A percentile compares a stretch with the other conserved stretches of the same genome.
Evolutionary conservation across 225 moss, liverwort and hornwort species (phyloP).

Genomic region (Pleurozium schreberi): DNA sequence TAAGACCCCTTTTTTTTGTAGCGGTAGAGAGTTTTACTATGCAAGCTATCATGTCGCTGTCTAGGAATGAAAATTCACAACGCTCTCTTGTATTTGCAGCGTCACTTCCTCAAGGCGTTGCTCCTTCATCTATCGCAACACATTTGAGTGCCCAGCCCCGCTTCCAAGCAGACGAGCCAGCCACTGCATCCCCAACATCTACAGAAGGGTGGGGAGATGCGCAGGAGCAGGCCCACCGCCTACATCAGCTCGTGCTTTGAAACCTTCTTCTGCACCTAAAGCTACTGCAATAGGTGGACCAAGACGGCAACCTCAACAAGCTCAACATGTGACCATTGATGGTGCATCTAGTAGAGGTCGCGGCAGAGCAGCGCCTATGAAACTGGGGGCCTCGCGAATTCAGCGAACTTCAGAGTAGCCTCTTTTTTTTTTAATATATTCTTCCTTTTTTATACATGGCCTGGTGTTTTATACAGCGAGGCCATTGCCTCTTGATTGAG

Average conservation of each 20-base stretch:
- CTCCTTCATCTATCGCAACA: slow-evolving; percentile 33
- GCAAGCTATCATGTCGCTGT: not conserved
- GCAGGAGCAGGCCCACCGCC: slow-evolving; percentile 35
- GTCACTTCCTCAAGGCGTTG: slow-evolving; percentile 27
- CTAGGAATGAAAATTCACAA: not conserved
- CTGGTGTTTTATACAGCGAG: slow-evolving; percentile 10
- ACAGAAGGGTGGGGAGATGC: slow-evolving; percentile 84
- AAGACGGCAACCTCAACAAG: slow-evolving; percentile 43
- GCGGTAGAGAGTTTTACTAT: not conserved
- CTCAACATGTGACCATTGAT: slow-evolving; percentile 64
- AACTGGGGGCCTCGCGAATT: slow-evolving; percentile 75
- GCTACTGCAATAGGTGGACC: slow-evolving; percentile 20
- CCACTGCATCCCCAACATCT: slow-evolving; percentile 57
- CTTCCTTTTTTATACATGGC: not conserved
- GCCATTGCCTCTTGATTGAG: slow-evolving; percentile 16
- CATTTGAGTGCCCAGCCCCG: slow-evolving; percentile 19
- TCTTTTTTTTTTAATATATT: not conserved
- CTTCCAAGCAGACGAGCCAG: slow-evolving; percentile 44
- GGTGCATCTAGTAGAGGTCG: slow-evolving; percentile 46
- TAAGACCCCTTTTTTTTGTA: not conserved
- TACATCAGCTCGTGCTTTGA: slow-evolving; percentile 60
- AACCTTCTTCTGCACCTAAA: slow-evolving; percentile 21
- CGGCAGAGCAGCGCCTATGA: slow-evolving; percentile 69
- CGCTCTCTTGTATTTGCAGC: not conserved
- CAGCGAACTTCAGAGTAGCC: slow-evolving; percentile 26